Percentiles rank a stretch among this genome's conserved stretches.
Conservation (phyloP, 1,284 basidiomycete species). For the Schizopora paradoxa region DNA sequence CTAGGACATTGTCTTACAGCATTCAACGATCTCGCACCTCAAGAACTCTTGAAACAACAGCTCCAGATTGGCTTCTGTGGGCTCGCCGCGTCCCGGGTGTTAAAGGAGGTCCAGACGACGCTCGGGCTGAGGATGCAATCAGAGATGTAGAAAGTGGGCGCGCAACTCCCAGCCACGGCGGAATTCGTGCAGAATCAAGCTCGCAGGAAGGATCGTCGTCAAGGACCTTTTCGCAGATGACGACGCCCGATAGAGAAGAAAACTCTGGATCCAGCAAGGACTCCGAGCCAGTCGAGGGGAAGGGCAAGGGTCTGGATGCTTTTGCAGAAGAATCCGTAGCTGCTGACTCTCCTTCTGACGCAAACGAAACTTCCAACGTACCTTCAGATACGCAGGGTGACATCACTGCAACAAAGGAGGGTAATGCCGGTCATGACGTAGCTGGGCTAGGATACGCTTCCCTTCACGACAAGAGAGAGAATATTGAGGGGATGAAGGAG, state of each 20-base stretch:
- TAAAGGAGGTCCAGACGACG: not conserved
- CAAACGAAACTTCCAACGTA: no score
- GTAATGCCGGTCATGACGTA: not conserved
- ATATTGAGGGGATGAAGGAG: not conserved
- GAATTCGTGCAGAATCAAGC: not conserved
- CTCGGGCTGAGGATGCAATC: not conserved
- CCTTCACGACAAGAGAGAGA: not conserved
- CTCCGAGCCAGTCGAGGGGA: not conserved
- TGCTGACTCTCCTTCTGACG: no score
- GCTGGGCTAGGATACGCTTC: conserved; percentile 1
- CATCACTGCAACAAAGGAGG: not conserved
- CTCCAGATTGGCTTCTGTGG: conserved; percentile 1
- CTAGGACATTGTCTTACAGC: conserved; percentile 37
- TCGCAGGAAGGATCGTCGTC: not conserved
- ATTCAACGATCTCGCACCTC: not conserved
- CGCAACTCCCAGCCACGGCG: not conserved
- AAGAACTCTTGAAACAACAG: not conserved
- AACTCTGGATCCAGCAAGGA: no score
- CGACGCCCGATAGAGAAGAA: no score
- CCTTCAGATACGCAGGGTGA: no score
- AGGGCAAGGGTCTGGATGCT: not conserved
- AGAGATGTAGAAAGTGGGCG: not conserved
- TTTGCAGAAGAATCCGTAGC: not conserved
- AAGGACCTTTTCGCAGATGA: no score
- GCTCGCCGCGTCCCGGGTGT: not conserved